Percentiles rank a stretch among this genome's conserved stretches.
Conservation (phyloP, 1,284 basidiomycete genomes). For the Naganishia sp. region DNA sequence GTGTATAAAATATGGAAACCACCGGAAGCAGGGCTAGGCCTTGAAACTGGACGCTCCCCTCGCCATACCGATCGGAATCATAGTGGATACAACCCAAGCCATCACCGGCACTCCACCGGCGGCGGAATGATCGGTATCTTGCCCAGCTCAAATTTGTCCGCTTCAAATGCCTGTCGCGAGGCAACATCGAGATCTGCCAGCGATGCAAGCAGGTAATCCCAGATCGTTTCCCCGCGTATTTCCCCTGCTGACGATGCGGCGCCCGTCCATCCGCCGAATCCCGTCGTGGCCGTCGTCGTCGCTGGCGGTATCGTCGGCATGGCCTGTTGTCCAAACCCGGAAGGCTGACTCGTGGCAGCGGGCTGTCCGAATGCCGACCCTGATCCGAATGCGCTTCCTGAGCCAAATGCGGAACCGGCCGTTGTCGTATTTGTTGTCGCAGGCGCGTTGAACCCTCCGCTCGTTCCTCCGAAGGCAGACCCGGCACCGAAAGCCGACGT, state of each 20-base stretch:
- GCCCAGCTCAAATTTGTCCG: conserved; percentile 67
- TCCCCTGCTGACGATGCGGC: background rate
- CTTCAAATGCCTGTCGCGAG: conserved; percentile 64
- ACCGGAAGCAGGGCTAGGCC: background rate
- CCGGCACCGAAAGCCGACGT: conserved; percentile 17
- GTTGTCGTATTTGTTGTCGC: conserved; percentile 53
- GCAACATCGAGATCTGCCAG: conserved; percentile 56
- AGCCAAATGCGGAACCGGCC: conserved; percentile 40
- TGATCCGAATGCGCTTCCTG: conserved; percentile 48
- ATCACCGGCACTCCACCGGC: conserved; percentile 59
- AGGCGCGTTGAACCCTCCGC: conserved; percentile 62
- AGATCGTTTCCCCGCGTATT: conserved; percentile 22
- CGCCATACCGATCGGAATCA: no score
- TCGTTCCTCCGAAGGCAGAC: conserved; percentile 42
- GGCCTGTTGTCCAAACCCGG: conserved; percentile 48
- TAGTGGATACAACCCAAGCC: conserved; percentile 2
- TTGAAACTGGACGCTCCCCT: background rate
- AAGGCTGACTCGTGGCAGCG: conserved; percentile 28
- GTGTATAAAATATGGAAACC: conserved; percentile 4
- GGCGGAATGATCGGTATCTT: conserved; percentile 75
- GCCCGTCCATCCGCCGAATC: conserved; percentile 14
- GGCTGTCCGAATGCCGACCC: conserved; percentile 37
- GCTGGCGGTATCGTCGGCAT: background rate
- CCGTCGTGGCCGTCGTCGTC: conserved; percentile 26
- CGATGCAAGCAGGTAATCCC: conserved; percentile 33